Base-by-base conservation (phyloP, 225 moss, liverwort and hornwort genomes). In the Bryum argenteum region DNA sequence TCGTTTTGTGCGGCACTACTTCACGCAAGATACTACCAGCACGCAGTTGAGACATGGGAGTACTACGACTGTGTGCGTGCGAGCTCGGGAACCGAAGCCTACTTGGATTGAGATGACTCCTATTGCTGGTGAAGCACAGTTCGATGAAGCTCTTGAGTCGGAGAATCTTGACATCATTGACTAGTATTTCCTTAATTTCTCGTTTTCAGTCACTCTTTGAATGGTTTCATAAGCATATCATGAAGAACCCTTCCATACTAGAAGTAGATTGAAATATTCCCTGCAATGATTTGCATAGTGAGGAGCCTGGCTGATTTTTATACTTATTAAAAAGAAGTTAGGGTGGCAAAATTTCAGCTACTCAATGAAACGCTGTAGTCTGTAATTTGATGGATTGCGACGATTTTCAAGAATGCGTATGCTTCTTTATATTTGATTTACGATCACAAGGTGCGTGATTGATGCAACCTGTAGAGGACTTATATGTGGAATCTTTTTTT, bases 111-210 rank as follows among this genome's bases (percentile, higher is more conserved):
- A 86, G 71, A 78, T 89, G 79, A 84, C 68, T 47, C 77, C 86
- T 45, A 89, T 89, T 65, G 75, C 81, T 59, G 69, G 70, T 26
- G 86, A 89, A 77, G 79, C 74, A 68, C 81, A 86, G 13, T 89
- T 84, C 41, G 70, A 89, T 63, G 85, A 79, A 75, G 79, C 43
- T 51, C 66, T 89, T 57, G 86, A 75, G 54, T 77, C 84, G 11
- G 77, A 38, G 58, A 75, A 65, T 17, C 79, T 79, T 70, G 10
- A 82, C 58, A 63, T 88, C 70, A 80, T 84, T 70, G 84, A 88
- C 72, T 88, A 84, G 87, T 86, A 67, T 59, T 63, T 26, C 18
- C 66, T 24, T 16, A 33, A 33, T 6, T 33, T n/a, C n/a, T n/a
- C n/a, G n/a, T n/a, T n/a, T 33, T 5, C 5, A 33, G 33, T 48